Conservation (phyloP, 2,329 filamentous ascomycete species). For the Aspergillus sp. region DNA sequence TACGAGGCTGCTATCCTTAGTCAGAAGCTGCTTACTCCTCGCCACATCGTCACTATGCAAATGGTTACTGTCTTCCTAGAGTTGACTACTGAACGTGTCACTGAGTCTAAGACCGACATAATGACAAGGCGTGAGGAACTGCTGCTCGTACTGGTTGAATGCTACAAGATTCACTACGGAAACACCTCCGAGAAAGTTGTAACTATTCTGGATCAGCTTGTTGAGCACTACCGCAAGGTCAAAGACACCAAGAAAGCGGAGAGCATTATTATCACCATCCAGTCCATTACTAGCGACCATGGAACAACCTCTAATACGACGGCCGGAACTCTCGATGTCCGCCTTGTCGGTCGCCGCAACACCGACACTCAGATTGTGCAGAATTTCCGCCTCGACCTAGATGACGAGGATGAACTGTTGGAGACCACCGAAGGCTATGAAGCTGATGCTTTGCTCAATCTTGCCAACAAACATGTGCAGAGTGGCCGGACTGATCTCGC, state of each 20-base stretch:
- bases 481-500: conserved; percentile 37
- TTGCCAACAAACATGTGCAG: conserved; percentile 39
- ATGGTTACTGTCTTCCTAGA: conserved; percentile 48
- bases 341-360: conserved; percentile 34
- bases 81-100: conserved; percentile 39
- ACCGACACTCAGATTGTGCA: conserved; percentile 14
- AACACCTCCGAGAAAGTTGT: conserved; percentile 47
- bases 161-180: conserved; percentile 51
- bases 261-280: conserved; percentile 33
- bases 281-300: conserved; percentile 27
- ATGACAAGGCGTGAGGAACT: conserved; percentile 46
- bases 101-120: conserved; percentile 29
- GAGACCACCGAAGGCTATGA: conserved; percentile 31
- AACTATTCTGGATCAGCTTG: conserved; percentile 45
- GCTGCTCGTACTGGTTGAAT: conserved; percentile 48
- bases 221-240: conserved; percentile 49
- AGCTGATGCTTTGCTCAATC: conserved; percentile 39
- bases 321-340: conserved; percentile 28
- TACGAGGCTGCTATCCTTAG: conserved; percentile 46
- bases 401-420: conserved; percentile 42
- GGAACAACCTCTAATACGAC: conserved; percentile 18
- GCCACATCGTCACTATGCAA: conserved; percentile 48
- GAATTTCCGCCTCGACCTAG: conserved; percentile 35
- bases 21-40: conserved; percentile 38
- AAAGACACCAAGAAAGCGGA: conserved; percentile 48